phyloP scores from a whole-genome alignment of 805 yeast species.

The Sungouiella thailandica region DNA sequence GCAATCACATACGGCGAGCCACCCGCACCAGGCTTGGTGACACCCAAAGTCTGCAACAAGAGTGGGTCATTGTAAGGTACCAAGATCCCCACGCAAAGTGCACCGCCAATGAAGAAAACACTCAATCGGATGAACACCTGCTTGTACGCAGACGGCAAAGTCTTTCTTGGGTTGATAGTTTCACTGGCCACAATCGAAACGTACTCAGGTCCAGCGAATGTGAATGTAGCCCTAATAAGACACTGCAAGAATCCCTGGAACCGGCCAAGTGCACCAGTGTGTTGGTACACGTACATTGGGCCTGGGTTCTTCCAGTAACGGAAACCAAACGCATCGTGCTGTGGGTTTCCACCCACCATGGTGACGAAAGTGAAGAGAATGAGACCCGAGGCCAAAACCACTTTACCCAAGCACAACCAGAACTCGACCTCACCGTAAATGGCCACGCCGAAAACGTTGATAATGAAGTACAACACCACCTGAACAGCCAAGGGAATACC shows the following conservation, averaged over 20 bases:
- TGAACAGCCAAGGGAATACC: constrained; percentile 67
- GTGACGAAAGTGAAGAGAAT: constrained; percentile 15
- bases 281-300: constrained; percentile 14
- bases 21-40: constrained; percentile 63
- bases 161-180: constrained; percentile 62
- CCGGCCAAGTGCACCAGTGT: constrained; percentile 53
- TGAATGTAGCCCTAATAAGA: constrained; percentile 65
- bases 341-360: constrained; percentile 19
- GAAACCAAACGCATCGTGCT: constrained; percentile 17
- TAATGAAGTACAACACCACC: constrained; percentile 53
- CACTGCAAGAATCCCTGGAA: constrained; percentile 72
- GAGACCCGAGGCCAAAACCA: constrained; percentile 19
- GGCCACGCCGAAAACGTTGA: constrained; percentile 43
- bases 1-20: constrained; percentile 88
- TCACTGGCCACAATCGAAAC: constrained; percentile 85
- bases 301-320: constrained; percentile 17
- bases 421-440: constrained; percentile 54
- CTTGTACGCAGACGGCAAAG: constrained; percentile 73
- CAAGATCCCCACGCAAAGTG: constrained; percentile 73
- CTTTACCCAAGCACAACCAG: constrained; percentile 38
- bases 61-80: constrained; percentile 65
- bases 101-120: constrained; percentile 66
- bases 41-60: constrained; percentile 49
- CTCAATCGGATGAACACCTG: constrained; percentile 67
- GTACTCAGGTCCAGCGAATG: constrained; percentile 85